Base-by-base conservation (phyloP, 371 early-diverging fungal genomes). In the Basidiobolus meristosporus region DNA sequence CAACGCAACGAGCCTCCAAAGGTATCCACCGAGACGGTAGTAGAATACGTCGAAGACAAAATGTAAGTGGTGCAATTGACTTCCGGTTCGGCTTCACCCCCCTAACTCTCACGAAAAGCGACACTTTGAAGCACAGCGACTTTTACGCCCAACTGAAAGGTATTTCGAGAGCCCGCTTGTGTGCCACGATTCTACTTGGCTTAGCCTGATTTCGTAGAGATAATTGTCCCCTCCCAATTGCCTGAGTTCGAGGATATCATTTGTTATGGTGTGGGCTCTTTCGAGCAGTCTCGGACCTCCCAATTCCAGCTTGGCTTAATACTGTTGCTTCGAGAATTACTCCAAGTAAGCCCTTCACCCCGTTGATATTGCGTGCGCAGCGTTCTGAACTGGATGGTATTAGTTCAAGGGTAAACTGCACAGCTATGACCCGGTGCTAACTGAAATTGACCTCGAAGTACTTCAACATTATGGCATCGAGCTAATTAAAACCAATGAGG, bases 211-310 rank as follows among this genome's bases (percentile, higher is more conserved):
- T 26, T 26, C 9, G 5, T 26, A 26, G 26, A 26, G 9, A 26
- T 26, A 3, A 5, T 26, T 26, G 9, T 3, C 9, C 3, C 34
- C 14, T 17, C 46, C 22, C 10, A 39, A 20, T 23, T 21, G 1
- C 20, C 46, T 18, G 19, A n/a, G 11, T n/a, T 45, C 3, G 41
- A 36, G 14, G 41, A 45, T 41, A 45, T 45, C 14, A 36, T 45
- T 18, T 35, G 36, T 20, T 45, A 45, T 29, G 46, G 46, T 19
- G 36, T 45, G 12, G 46, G 46, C 21, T 36, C 41, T 19, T 40
- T 45, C 14, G 30, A 45, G 30, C 19, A 29, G 18, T 45, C 46
- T 12, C 17, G 0, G 23, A 29, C 10, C 17, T 40, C 46, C 12
- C 46, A 41, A 41, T 45, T 29, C 20, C 46, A 45, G 20, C 38